A percentile compares a stretch with the other conserved stretches of the same genome.
Evolutionary conservation across 2,329 filamentous ascomycete genomes (phyloP).

Genomic region (Dendryphion nanum): DNA sequence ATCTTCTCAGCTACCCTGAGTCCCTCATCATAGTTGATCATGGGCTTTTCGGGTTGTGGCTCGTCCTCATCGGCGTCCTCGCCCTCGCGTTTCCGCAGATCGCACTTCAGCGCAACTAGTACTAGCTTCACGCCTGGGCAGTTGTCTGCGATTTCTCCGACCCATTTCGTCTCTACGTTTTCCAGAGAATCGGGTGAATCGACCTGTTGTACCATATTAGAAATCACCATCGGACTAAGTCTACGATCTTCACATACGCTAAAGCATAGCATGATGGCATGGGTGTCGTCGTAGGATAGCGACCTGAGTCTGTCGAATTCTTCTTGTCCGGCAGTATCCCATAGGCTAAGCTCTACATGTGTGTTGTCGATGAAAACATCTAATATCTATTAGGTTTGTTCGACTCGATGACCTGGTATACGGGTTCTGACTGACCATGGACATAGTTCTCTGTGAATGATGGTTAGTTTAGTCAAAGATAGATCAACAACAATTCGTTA

Average conservation of each 20-base stretch:
- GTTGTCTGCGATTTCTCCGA: slow-evolving; percentile 96
- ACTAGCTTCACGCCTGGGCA: slow-evolving; percentile 94
- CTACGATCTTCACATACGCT: slow-evolving; percentile 45
- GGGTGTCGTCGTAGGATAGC: slow-evolving; percentile 96
- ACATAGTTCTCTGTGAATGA: slow-evolving; percentile 85
- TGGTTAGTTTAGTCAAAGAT: too few species aligned
- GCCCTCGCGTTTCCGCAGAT: slow-evolving; percentile 78
- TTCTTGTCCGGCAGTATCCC: slow-evolving; percentile 98
- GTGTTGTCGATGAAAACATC: slow-evolving; percentile 98
- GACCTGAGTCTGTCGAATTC: slow-evolving; percentile 97
- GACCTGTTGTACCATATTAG: slow-evolving; percentile 49
- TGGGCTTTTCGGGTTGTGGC: slow-evolving; percentile 50
- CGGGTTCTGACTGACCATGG: slow-evolving; percentile 64
- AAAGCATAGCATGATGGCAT: slow-evolving; percentile 98
- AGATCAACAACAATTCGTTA: slow-evolving; percentile 4
- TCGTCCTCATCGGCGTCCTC: slow-evolving; percentile 58
- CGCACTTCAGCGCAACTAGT: slow-evolving; percentile 93
- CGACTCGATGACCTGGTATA: background rate
- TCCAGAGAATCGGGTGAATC: slow-evolving; percentile 95
- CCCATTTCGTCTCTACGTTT: slow-evolving; percentile 99
- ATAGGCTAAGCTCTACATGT: slow-evolving; percentile 94
- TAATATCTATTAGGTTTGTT: slow-evolving; percentile 35
- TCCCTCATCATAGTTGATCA: slow-evolving; percentile 89
- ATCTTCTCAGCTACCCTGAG: slow-evolving; percentile 89
- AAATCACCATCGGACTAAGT: background rate